Evolutionary conservation across 441 rosid genomes (phyloP).

Genomic region (Croton laevigatus): DNA sequence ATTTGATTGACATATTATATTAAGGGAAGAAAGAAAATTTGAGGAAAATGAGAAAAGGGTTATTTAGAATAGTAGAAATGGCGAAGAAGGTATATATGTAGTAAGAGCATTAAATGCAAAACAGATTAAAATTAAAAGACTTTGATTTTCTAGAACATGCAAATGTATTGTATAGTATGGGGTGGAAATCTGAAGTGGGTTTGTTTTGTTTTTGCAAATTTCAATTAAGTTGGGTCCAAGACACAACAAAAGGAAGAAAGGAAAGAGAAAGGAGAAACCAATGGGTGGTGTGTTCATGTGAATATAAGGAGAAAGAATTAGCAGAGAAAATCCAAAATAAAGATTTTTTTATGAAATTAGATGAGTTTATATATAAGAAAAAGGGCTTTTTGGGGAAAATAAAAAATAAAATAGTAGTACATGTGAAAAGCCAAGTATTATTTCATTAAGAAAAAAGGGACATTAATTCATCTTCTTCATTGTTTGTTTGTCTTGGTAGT

Average conservation of each 20-base stretch:
- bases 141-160: constrained; percentile 46
- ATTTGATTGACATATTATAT: constrained; percentile 35
- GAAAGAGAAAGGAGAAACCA: constrained; percentile 26
- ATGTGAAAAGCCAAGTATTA: too few species aligned
- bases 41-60: constrained; percentile 4
- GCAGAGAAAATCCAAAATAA: constrained; percentile 21
- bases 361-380: neutral
- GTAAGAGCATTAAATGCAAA: constrained; percentile 53
- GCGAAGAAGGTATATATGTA: constrained; percentile 24
- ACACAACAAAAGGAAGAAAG: constrained; percentile 23
- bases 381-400: too few species aligned
- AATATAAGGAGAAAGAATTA: constrained; percentile 14
- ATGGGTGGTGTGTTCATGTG: constrained; percentile 4
- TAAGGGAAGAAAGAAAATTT: neutral
- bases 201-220: constrained; percentile 24
- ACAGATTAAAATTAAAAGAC: constrained; percentile 16
- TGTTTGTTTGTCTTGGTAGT: too few species aligned
- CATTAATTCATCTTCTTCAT: too few species aligned
- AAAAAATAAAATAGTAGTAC: neutral
- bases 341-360: constrained; percentile 15
- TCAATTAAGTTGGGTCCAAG: constrained; percentile 33
- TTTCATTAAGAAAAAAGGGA: too few species aligned
- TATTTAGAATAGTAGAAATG: constrained; percentile 1
- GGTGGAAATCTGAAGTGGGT: constrained; percentile 40
- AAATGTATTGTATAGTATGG: constrained; percentile 34